Evolutionary conservation across 2,329 filamentous ascomycete genomes (phyloP), one percentile per base, ranked within the genome.

Genomic region (Fusarium pseudoanthophilum): DNA sequence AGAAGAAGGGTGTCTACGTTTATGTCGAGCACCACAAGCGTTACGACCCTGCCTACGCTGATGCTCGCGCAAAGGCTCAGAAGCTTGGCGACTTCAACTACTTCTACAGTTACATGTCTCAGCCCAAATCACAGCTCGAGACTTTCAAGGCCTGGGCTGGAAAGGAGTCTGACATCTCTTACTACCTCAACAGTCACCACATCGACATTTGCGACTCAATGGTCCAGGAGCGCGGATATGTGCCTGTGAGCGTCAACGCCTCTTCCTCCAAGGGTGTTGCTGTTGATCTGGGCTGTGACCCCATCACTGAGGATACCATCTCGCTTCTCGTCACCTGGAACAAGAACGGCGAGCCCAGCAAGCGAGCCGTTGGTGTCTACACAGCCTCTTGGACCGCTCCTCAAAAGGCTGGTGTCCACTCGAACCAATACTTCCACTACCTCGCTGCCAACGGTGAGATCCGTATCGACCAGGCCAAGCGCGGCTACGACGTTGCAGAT

Each of bases 1-100:
- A 88, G 73, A 91, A 93, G 80, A 85, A 93, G 81, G 91, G 91
- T 73, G 95, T 98, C 66, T 95, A 95, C 81, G 94, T 97, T 74
- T 97, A 94, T 85, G 88, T 98, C 78, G 95, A 98, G 87, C 95
- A 98, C 85, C 95, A 98, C 89, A 98, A 98, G 87, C 94, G 95
- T 65, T 98, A 92, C 84, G 95, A 98, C 82, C 95, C 95, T 4
- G 94, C 94, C 28, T 98, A 98, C 85, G 90, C 93, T 20, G 95
- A 98, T 82, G 95, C 95, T 20, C 90, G 92, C 56, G 92, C 92
- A 84, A 91, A 92, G 77, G 93, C 94, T 20, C 85, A 90, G 79
- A 90, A 87, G 60, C 86, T 98, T 13, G 95, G 95, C 73, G 94
- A 97, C 84, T 98, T 98, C 90, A 97, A 97, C 87, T 98, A 98